phyloP scores from a whole-genome alignment of 1,139 yeast genomes.

The Insectozyma bohioensis region DNA sequence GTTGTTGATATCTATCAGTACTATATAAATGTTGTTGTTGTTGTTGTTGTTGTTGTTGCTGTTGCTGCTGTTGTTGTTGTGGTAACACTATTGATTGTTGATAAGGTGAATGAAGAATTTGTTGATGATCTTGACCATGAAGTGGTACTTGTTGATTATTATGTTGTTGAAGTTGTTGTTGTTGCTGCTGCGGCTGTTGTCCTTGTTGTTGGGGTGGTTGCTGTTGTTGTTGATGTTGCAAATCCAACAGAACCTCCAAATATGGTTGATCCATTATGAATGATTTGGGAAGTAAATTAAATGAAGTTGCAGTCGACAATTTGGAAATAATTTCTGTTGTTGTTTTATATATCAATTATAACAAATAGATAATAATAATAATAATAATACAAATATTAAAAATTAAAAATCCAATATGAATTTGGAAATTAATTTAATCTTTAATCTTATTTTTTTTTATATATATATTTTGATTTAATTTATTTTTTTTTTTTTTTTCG shows the following conservation, averaged over 20 bases:
- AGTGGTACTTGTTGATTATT: too few species aligned
- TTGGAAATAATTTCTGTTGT: too few species aligned
- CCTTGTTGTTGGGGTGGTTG: conserved; percentile 12
- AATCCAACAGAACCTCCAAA: conserved; percentile 28
- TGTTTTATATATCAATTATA: too few species aligned
- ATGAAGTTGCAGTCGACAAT: conserved; percentile 11
- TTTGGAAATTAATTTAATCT: too few species aligned
- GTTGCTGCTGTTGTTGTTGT: conserved; percentile 13
- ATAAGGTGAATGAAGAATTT: too few species aligned
- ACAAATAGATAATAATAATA: too few species aligned
- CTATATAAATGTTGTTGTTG: conserved; percentile 9
- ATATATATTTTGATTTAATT: neutral
- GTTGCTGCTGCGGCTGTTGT: conserved; percentile 8
- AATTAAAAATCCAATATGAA: too few species aligned
- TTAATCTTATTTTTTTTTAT: neutral
- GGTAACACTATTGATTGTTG: neutral
- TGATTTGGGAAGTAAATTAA: conserved; percentile 6
- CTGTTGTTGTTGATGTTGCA: conserved; percentile 8
- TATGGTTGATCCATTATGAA: conserved; percentile 35
- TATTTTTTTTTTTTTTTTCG: neutral
- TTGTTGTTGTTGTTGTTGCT: conserved; percentile 14
- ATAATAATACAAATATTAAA: too few species aligned
- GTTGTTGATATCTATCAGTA: conserved; percentile 10
- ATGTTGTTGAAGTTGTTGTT: conserved; percentile 11
- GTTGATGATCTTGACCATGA: conserved; percentile 2